phyloP scores from a whole-genome alignment of 257 asterid species.

The Solanum lignicaule region DNA sequence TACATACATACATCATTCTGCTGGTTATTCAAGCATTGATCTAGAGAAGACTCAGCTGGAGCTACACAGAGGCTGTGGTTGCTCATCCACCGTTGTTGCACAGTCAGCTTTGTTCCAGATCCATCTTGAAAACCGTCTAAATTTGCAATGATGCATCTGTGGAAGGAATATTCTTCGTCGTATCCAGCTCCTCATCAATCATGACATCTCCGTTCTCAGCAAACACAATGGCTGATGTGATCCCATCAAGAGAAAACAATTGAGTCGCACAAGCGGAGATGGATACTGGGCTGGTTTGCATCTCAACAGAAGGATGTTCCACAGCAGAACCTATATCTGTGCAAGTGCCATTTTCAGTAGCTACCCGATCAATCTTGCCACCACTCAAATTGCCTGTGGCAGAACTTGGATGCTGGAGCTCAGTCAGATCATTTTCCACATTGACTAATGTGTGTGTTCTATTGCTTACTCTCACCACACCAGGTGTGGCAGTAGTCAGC shows the following conservation, averaged over 20 bases:
- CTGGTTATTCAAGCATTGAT: conserved; percentile 1
- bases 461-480: conserved; percentile 6
- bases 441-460: neutral
- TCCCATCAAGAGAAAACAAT: conserved; percentile 10
- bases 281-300: conserved; percentile 29
- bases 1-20: neutral
- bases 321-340: neutral
- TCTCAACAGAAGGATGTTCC: conserved; percentile 18
- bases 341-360: conserved; percentile 8
- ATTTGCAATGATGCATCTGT: conserved; percentile 10
- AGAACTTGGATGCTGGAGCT: conserved; percentile 14
- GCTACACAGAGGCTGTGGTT: conserved; percentile 1
- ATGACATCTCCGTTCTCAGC: conserved; percentile 13
- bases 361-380: neutral
- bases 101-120: conserved; percentile 7
- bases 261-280: conserved; percentile 7
- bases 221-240: conserved; percentile 5
- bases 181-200: conserved; percentile 8
- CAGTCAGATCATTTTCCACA: conserved; percentile 11
- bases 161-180: conserved; percentile 8
- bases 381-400: conserved; percentile 3
- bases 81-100: conserved; percentile 7
- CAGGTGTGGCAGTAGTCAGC: conserved; percentile 7
- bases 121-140: neutral
- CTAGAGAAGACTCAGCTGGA: neutral